Percentiles rank a stretch among this genome's conserved stretches.
Evolutionary conservation across 768 basidiomycete genomes (phyloP).

Genomic region (Myochromella boudieri): DNA sequence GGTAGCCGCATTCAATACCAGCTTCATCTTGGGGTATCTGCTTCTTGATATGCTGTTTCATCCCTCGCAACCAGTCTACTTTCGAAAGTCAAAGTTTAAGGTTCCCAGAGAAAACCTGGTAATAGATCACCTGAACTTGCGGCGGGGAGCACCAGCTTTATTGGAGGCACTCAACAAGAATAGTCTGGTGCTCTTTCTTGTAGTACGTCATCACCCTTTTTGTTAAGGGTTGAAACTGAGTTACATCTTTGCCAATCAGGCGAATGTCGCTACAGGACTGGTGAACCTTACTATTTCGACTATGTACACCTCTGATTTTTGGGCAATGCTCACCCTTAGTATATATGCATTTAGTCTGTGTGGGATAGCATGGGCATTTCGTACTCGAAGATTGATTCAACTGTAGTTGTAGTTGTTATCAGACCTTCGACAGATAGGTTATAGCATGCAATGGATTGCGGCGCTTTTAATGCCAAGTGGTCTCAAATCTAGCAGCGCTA

Average conservation of each 20-base stretch:
- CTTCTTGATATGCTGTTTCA: conserved; percentile 73
- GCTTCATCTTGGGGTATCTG: conserved; percentile 81
- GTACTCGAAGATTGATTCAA: conserved; percentile 19
- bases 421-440: too few relatives aligned
- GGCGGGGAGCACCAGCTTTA: conserved; percentile 36
- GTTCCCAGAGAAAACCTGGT: conserved; percentile 5
- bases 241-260: conserved; percentile 41
- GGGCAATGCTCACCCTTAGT: conserved; percentile 62
- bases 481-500: too few relatives aligned
- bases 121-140: conserved; percentile 1
- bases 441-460: too few relatives aligned
- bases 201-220: conserved; percentile 50
- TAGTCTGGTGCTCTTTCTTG: conserved; percentile 74
- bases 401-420: conserved; percentile 4
- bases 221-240: neutral
- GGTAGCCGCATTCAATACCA: conserved; percentile 86
- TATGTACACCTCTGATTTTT: conserved; percentile 65
- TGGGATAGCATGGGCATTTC: conserved; percentile 57
- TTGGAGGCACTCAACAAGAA: conserved; percentile 85
- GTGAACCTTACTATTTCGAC: conserved; percentile 80
- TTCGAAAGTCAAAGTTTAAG: conserved; percentile 32
- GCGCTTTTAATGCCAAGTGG: too few relatives aligned
- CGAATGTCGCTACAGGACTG: conserved; percentile 84
- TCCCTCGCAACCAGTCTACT: conserved; percentile 33
- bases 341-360: conserved; percentile 62